Conservation (phyloP, 805 yeast genomes). For the Saccharomycopsis fodiens region DNA sequence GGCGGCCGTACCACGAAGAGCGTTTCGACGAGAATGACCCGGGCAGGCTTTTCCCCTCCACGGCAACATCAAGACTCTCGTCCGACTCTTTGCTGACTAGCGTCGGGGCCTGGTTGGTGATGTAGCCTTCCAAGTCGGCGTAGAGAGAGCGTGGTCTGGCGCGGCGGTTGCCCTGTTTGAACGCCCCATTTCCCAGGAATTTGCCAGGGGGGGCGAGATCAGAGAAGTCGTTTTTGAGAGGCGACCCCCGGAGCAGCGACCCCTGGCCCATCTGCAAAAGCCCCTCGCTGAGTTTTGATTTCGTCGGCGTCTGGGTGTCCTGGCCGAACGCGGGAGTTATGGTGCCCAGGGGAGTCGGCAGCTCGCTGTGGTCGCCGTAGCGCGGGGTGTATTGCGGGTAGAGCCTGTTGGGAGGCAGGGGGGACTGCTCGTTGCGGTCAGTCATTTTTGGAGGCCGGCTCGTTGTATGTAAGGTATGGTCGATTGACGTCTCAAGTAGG, state of each 20-base stretch:
- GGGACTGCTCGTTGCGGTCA: no score
- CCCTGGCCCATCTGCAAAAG: neutral
- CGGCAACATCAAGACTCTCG: slow-evolving; percentile 1
- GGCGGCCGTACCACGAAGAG: slow-evolving; percentile 21
- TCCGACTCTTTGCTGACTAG: slow-evolving; percentile 10
- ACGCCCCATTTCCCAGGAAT: no score
- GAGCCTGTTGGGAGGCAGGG: no score
- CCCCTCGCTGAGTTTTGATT: neutral
- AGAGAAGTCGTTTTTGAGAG: no score
- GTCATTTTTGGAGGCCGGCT: no score
- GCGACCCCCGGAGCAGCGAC: no score
- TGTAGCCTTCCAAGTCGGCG: slow-evolving; percentile 18
- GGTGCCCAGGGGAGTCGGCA: slow-evolving; percentile 3
- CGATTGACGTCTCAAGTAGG: no score
- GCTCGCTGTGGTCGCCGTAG: no score
- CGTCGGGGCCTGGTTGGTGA: slow-evolving; percentile 17
- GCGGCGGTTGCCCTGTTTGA: no score
- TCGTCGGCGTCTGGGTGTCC: neutral
- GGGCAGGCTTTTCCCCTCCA: neutral
- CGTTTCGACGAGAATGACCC: slow-evolving; percentile 3
- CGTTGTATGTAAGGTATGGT: no score
- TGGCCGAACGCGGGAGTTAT: neutral
- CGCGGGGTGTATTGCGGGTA: no score
- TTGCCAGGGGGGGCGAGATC: no score
- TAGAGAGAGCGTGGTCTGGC: slow-evolving; percentile 19